phyloP scores from a whole-genome alignment of 306 rosid species.

The Vigna angularis region DNA sequence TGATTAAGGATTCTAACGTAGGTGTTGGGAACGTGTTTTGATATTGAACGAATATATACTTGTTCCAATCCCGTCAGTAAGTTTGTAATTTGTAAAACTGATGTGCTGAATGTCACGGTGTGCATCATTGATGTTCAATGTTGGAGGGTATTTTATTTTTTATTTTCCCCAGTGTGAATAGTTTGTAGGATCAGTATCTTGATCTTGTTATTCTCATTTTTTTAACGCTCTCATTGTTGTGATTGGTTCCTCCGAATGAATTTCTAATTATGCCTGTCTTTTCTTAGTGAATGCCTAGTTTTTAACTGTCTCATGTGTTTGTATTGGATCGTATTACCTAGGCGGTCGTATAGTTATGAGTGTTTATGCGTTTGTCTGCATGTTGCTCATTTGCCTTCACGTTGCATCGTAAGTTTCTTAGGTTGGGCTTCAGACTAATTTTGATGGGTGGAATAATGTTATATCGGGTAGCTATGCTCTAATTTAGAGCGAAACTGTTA shows the following conservation, averaged over 20 bases:
- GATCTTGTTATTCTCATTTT: background rate
- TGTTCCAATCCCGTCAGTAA: background rate
- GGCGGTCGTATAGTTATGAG: background rate
- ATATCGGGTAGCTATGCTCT: background rate
- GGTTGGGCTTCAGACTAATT: background rate
- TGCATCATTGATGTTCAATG: background rate
- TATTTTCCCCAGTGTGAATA: background rate
- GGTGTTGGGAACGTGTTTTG: background rate
- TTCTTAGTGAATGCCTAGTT: background rate
- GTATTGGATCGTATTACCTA: background rate
- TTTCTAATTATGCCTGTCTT: background rate
- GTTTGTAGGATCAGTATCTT: background rate
- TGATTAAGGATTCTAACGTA: background rate
- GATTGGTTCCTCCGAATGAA: background rate
- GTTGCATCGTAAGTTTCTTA: background rate
- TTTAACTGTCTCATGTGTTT: background rate
- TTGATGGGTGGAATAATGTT: background rate
- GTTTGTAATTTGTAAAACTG: background rate
- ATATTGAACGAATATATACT: background rate
- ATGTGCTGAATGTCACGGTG: constrained; percentile 1
- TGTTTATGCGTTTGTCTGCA: background rate
- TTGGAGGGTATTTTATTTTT: background rate
- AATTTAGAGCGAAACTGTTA: background rate
- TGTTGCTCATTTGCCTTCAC: constrained; percentile 7
- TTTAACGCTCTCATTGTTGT: background rate